Evolutionary conservation across 352 stramenopile genomes (phyloP), one percentile per base, ranked within the genome.

Genomic region (Peronospora belbahrii): DNA sequence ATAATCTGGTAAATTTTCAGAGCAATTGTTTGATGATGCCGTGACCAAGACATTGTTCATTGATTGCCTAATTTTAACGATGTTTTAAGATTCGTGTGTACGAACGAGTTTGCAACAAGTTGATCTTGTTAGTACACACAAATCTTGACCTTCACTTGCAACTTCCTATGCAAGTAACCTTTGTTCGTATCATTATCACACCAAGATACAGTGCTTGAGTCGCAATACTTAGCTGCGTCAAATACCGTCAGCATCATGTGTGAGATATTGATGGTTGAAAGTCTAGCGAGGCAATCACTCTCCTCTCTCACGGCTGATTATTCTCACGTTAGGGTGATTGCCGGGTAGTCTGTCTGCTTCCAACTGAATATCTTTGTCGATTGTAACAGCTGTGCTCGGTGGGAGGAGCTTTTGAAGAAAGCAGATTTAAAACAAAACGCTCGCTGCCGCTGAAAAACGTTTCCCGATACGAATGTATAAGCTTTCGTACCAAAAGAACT

Each of bases 351-450:
- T 51, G 48, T n/a, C 15, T 22, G 5, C 19, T 54, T 41, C 43
- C 30, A 36, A 37, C 51, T 59, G 51, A 48, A 43, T 45, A 57
- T 46, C 47, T 55, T 42, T 27, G 38, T 19, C 1, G 48, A 42
- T 37, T 14, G 28, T 19, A 37, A 47, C 34, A 57, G 49, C 42
- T 30, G 30, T 30, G 24, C 5, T 17, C 27, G 9, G 11, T 13
- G 14, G 1, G 27, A 32, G 9, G 1, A 14, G 1, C 27, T 14
- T n/a, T n/a, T n/a, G n/a, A n/a, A 27, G 23, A 27, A 27, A 2
- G 27, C 0, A 28, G 24, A 27, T 7, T 7, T 27, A 9, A 19
- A 11, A 35, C 6, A n/a, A 13, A 19, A 31, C 11, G 36, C 38
- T 49, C 38, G 9, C 48, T 55, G 17, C 47, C 38, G 47, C 47